Conservation (phyloP, 192 early-diverging fungal species). For the Mortierella hygrophila region DNA sequence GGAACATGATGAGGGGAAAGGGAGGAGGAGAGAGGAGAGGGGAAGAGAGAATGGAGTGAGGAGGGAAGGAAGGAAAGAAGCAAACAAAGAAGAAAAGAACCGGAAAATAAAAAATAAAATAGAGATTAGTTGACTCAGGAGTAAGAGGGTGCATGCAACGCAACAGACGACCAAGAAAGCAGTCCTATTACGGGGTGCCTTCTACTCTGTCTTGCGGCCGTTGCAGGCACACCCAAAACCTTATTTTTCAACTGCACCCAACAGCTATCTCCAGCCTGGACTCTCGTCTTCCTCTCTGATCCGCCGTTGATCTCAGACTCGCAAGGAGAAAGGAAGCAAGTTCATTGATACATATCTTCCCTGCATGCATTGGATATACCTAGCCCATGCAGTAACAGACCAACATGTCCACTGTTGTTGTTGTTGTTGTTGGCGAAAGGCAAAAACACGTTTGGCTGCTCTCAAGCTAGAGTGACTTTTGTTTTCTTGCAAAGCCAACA, state of each 20-base stretch:
- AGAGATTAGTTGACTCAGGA: conserved; percentile 16
- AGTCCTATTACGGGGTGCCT: neutral
- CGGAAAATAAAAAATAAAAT: conserved; percentile 1
- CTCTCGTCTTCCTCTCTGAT: neutral
- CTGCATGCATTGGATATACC: too few relatives aligned
- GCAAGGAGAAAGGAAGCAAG: neutral
- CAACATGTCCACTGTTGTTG: neutral
- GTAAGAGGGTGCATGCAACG: too few relatives aligned
- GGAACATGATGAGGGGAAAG: neutral
- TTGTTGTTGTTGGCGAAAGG: neutral
- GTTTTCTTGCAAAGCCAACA: neutral
- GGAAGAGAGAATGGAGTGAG: neutral
- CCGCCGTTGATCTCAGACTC: neutral
- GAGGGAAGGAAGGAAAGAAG: neutral
- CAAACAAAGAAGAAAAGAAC: too few relatives aligned
- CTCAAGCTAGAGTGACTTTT: neutral
- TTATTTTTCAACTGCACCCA: neutral
- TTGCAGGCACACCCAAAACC: neutral
- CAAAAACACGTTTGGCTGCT: neutral
- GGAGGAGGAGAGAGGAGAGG: neutral
- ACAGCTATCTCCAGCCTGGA: neutral
- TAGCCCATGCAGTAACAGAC: too few relatives aligned
- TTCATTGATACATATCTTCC: neutral
- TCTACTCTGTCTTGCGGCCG: neutral
- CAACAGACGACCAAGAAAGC: neutral